Base-by-base conservation (phyloP, 106 monocot genomes). In the Acanthochlamys bracteata region DNA sequence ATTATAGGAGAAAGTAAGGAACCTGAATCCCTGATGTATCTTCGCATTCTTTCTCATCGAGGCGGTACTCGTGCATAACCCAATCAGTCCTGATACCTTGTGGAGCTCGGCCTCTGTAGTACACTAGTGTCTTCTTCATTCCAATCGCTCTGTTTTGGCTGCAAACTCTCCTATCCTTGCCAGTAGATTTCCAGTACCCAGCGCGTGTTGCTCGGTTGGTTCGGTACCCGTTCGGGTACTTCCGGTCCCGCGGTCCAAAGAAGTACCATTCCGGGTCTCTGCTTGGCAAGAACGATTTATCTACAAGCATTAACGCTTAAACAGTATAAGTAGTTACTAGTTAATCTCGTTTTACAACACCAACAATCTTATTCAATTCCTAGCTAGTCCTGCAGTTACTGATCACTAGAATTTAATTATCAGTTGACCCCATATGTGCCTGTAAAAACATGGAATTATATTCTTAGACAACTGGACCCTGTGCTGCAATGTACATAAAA, bases 121-220 rank as follows among this genome's bases (percentile, higher is more conserved):
- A 88, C 19, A 88, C 87, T 4, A 88, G 57, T 9, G 87, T 88
- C 74, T 88, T 88, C 83, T 88, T 88, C 87, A 83, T 88, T 0
- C 87, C 87, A 45, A 88, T 71, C 0, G 80, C 55, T 12, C 87
- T 75, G 20, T 23, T 77, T 33, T 80, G 80, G 15, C 60, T 45
- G 45, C 53, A 62, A 6, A 83, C 80, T 14, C 66, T 40, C 11
- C 87, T 64, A 52, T 88, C 87, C 60, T 88, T 88, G 15, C 87
- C 83, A 0, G 83, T 88, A 1, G 83, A 76, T 56, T 88, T 88
- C 80, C 87, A 88, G 71, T 88, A 83, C 13, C 83, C 83, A 0
- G 77, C 73, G 20, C 67, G 67, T 16, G 87, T 88, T 6, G 83
- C 87, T 0, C 87, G 76, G 65, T 88, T 88, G 11, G 87, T 83